Conservation (phyloP, 192 early-diverging fungal genomes). For the Entophlyctis luteolus region DNA sequence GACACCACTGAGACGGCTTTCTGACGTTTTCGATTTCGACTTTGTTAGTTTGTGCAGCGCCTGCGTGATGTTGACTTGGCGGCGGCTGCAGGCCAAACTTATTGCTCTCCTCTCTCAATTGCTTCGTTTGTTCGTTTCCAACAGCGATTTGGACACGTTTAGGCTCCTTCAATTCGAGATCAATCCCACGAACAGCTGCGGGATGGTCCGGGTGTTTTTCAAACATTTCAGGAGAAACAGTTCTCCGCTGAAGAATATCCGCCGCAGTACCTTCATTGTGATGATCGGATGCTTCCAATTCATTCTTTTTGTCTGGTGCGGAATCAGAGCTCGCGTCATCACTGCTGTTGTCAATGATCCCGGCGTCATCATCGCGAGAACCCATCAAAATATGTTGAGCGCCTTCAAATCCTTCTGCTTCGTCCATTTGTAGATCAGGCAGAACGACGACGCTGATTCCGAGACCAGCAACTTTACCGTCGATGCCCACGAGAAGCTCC, state of each 20-base stretch:
- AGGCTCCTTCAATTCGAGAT: background rate
- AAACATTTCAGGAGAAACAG: background rate
- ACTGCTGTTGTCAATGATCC: background rate
- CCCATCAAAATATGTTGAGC: constrained; percentile 3
- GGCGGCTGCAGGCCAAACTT: background rate
- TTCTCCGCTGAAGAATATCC: background rate
- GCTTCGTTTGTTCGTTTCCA: background rate
- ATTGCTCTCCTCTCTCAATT: background rate
- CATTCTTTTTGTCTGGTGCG: background rate
- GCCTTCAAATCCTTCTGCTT: constrained; percentile 6
- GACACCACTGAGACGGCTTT: constrained; percentile 37
- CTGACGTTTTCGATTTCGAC: background rate
- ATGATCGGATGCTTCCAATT: constrained; percentile 6
- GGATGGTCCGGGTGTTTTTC: background rate
- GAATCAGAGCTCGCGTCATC: too few relatives aligned
- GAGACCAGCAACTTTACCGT: constrained; percentile 30
- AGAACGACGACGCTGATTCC: constrained; percentile 35
- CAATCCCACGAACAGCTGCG: background rate
- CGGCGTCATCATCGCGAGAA: background rate
- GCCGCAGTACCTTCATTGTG: background rate
- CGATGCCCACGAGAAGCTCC: constrained; percentile 34
- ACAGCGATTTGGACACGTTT: background rate
- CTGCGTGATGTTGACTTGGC: background rate
- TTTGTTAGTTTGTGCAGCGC: background rate
- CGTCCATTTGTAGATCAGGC: constrained; percentile 22